Evolutionary conservation across 2,329 filamentous ascomycete species (phyloP).

Genomic region (Malbranchea zuffiana): DNA sequence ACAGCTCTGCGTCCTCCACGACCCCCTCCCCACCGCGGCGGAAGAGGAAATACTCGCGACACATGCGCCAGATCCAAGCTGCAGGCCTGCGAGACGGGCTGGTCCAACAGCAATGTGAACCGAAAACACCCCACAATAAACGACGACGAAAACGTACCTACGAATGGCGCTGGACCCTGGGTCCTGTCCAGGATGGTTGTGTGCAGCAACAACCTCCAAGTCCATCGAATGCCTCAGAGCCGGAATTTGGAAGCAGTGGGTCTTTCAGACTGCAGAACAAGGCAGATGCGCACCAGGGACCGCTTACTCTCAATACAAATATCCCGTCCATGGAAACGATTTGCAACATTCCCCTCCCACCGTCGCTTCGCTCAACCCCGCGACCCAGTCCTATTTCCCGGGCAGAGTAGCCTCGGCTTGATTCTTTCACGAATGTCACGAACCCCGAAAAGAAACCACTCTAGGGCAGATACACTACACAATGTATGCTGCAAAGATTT

Average conservation of each 20-base stretch:
- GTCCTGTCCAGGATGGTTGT: conserved; percentile 27
- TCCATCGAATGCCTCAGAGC: too few species aligned
- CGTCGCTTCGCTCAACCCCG: too few species aligned
- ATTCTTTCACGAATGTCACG: too few species aligned
- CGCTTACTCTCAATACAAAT: neutral
- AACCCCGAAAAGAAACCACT: too few species aligned
- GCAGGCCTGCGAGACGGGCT: conserved; percentile 29
- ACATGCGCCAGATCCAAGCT: conserved; percentile 27
- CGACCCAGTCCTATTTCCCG: too few species aligned
- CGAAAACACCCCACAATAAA: conserved; percentile 41
- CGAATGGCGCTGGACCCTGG: conserved; percentile 50
- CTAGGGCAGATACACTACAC: too few species aligned
- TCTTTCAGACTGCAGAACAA: neutral
- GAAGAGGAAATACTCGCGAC: conserved; percentile 8
- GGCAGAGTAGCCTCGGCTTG: too few species aligned
- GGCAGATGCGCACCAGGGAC: neutral
- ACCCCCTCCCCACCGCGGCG: conserved; percentile 7
- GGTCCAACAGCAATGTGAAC: conserved; percentile 29
- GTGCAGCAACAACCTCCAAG: too few species aligned
- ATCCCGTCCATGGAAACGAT: too few species aligned
- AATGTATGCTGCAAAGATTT: too few species aligned
- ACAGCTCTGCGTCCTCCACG: conserved; percentile 13
- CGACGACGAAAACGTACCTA: conserved; percentile 43
- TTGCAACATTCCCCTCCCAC: neutral
- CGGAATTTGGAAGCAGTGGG: too few species aligned